Evolutionary conservation across 371 early-diverging fungal genomes (phyloP).

Genomic region (Mucor velutinosus): DNA sequence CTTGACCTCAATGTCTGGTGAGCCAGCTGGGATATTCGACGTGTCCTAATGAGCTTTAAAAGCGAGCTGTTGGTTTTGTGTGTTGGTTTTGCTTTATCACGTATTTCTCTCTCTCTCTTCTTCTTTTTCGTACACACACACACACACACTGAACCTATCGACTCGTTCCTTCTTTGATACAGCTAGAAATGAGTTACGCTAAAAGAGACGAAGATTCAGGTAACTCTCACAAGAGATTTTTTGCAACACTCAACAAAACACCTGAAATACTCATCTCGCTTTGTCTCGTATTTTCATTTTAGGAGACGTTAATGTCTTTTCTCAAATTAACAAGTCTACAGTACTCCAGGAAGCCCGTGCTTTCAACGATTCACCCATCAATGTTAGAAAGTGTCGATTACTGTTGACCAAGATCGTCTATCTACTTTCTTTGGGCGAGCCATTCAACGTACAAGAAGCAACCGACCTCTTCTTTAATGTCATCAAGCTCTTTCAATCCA

Average conservation of each 20-base stretch:
- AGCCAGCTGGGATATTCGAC: conserved; percentile 4
- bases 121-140: not conserved
- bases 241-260: not conserved
- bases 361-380: conserved; percentile 96
- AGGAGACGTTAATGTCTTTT: conserved; percentile 57
- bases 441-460: conserved; percentile 89
- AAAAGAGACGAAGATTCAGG: conserved; percentile 66
- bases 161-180: not conserved
- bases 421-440: conserved; percentile 88
- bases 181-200: conserved; percentile 58
- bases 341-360: conserved; percentile 96
- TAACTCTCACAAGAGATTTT: conserved; percentile 10
- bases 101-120: not conserved
- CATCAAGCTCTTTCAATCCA: conserved; percentile 96
- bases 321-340: conserved; percentile 86
- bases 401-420: conserved; percentile 93
- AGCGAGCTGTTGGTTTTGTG: not conserved
- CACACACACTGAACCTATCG: not conserved
- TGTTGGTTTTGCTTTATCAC: conserved; percentile 10
- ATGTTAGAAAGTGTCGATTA: conserved; percentile 90
- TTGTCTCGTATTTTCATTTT: not conserved
- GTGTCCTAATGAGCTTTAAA: not conserved
- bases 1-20: not conserved
- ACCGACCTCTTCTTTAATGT: conserved; percentile 97
- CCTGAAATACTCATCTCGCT: not conserved